Conservation (phyloP, 2,329 filamentous ascomycete genomes). For the Setomelanomma holmii region DNA sequence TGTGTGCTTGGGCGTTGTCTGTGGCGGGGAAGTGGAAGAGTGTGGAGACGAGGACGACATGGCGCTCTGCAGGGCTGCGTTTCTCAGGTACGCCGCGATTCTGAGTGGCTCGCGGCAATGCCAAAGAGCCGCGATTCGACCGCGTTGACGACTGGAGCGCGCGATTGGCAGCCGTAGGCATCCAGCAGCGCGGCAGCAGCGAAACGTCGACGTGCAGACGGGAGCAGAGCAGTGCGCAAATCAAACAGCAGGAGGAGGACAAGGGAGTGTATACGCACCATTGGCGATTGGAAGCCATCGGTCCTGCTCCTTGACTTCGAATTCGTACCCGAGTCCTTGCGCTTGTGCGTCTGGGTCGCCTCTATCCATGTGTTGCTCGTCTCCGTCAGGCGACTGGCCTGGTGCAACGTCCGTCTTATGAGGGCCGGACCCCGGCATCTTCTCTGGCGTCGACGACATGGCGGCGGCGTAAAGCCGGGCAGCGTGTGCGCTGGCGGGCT, state of each 20-base stretch:
- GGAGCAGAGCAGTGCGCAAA: constrained; percentile 44
- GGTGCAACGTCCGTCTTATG: constrained; percentile 70
- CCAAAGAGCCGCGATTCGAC: constrained; percentile 54
- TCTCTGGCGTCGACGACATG: constrained; percentile 92
- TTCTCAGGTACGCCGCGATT: constrained; percentile 37
- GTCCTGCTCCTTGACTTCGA: constrained; percentile 99
- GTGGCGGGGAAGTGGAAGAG: constrained; percentile 45
- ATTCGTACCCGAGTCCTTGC: constrained; percentile 82
- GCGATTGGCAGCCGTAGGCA: constrained; percentile 53
- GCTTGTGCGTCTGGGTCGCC: constrained; percentile 80
- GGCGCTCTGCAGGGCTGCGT: constrained; percentile 50
- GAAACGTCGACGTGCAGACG: constrained; percentile 48
- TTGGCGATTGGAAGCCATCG: constrained; percentile 99
- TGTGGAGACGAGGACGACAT: constrained; percentile 55
- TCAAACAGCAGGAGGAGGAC: constrained; percentile 43
- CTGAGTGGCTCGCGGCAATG: constrained; percentile 29
- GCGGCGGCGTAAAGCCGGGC: constrained; percentile 50
- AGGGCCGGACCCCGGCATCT: constrained; percentile 67
- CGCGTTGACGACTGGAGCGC: constrained; percentile 55
- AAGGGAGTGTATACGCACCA: constrained; percentile 74
- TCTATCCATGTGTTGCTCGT: constrained; percentile 83
- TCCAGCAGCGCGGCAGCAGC: constrained; percentile 58
- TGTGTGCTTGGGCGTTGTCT: constrained; percentile 31
- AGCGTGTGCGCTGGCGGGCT: constrained; percentile 56
- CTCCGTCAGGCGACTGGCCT: constrained; percentile 91